Percentiles rank a stretch among this genome's conserved stretches.
Conservation (phyloP, 441 rosid genomes). For the Populus hybrid region DNA sequence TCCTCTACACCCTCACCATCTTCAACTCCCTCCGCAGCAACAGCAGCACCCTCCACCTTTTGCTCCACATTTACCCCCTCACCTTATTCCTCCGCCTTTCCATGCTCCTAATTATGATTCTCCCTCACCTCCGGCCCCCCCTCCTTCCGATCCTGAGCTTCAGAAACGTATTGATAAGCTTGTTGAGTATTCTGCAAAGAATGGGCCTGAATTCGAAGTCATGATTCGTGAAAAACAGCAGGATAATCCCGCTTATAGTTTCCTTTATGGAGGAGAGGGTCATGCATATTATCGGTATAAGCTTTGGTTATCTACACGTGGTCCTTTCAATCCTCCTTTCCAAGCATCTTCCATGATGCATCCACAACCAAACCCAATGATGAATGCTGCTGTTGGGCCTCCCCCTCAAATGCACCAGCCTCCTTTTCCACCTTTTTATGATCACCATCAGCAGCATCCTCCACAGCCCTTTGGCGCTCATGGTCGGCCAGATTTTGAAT, state of each 20-base stretch:
- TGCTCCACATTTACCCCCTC: conserved; percentile 66
- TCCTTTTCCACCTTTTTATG: conserved; percentile 73
- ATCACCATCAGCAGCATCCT: conserved; percentile 53
- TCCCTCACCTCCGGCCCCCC: conserved; percentile 68
- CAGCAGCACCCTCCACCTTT: conserved; percentile 67
- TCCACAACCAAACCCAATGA: conserved; percentile 65
- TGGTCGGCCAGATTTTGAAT: conserved; percentile 71
- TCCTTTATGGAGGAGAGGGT: conserved; percentile 94
- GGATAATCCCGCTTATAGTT: conserved; percentile 87
- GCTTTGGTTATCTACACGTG: conserved; percentile 70
- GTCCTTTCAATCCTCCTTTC: conserved; percentile 60
- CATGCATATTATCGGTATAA: conserved; percentile 82
- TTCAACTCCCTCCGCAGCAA: conserved; percentile 63
- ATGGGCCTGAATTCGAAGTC: conserved; percentile 95
- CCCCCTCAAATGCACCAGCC: conserved; percentile 73
- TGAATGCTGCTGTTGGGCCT: conserved; percentile 45
- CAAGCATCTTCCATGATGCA: conserved; percentile 59
- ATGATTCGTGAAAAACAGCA: conserved; percentile 95
- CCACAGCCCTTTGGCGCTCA: conserved; percentile 53
- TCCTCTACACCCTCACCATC: conserved; percentile 55
- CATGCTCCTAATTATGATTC: conserved; percentile 58
- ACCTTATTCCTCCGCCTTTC: conserved; percentile 59
- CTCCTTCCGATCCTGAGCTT: conserved; percentile 92
- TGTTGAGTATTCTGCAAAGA: conserved; percentile 82
- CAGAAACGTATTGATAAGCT: conserved; percentile 94